Evolutionary conservation across 768 basidiomycete genomes (phyloP), one percentile per base, ranked within the genome.

Genomic region (Pulveroboletus sp.): DNA sequence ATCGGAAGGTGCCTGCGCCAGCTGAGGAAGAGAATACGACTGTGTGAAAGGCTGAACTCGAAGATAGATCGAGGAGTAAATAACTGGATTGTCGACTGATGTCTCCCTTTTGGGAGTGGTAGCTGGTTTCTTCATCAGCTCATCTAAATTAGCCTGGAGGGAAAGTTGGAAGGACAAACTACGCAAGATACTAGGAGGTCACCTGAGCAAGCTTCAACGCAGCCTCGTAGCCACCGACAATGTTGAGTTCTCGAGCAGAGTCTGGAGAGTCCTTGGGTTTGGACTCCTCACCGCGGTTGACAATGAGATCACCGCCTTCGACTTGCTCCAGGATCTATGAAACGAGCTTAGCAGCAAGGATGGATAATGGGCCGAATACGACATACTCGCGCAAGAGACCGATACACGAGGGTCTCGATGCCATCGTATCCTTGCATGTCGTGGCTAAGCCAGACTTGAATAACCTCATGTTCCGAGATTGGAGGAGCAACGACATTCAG

Each of bases 371-470:
- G 6, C 13, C n/a, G 15, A 26, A 45, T n/a, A 48, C 36, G 24
- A 51, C 84, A 46, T 56, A 93, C 93, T 67, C 86, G 79, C 18
- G 89, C 72, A 39, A 97, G 74, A 3, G 90, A 86, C 21, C 86
- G 82, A 71, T 96, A 98, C 24, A 93, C 89, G n/a, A 99, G 78
- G 10, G 85, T 79, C 70, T 98, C 95, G 38, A 98, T 79, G 7
- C 96, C 96, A 50, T 94, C 93, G 64, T 95, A 97, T 15, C 96
- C 96, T 55, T 80, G 76, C 94, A 99, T 94, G 57, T 96, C 93
- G 70, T 98, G 94, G 62, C 86, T 88, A 35, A 99, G 72, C 87
- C 90, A 92, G 8, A 99, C 84, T 65, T 96, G 84, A 56, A 99
- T 93, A 14, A 97, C 92, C 69, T 99, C 96, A 65, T 98, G 95